Conservation (phyloP, 345 rosid genomes). For the Populus simonii region DNA sequence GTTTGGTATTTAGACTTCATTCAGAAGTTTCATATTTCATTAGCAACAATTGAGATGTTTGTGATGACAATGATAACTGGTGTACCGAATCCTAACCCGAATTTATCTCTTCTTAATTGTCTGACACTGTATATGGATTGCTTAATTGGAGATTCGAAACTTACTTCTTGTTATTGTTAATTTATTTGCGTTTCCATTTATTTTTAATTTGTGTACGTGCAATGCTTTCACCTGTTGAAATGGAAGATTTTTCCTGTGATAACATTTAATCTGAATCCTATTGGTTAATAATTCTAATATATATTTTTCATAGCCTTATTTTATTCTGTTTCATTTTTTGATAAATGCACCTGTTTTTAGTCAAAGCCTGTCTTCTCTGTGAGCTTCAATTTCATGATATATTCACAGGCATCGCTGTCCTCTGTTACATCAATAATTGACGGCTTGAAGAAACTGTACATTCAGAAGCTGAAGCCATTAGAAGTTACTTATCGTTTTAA, state of each 20-base stretch:
- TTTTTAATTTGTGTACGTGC: not conserved
- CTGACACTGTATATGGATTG: not conserved
- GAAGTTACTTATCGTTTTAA: slow-evolving; percentile 84
- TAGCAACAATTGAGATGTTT: not conserved
- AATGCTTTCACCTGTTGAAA: not conserved
- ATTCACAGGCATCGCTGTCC: slow-evolving; percentile 59
- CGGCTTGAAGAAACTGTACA: slow-evolving; percentile 83
- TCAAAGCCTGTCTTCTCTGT: not conserved
- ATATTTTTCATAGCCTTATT: not conserved
- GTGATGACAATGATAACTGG: not conserved
- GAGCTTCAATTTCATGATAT: not conserved
- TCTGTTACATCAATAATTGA: slow-evolving; percentile 89
- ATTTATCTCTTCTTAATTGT: not conserved
- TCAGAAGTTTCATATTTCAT: not conserved
- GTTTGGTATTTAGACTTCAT: not conserved
- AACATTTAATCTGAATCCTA: not conserved
- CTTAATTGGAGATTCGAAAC: not conserved
- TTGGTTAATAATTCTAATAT: not conserved
- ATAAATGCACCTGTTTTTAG: not conserved
- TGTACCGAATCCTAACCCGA: not conserved
- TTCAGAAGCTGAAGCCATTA: slow-evolving; percentile 86
- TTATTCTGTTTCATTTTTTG: not conserved
- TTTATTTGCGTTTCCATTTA: not conserved
- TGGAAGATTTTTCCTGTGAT: not conserved
- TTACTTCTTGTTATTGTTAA: not conserved